Percentiles rank a stretch among this genome's conserved stretches.
phyloP scores from a whole-genome alignment of 805 yeast genomes.

The Saccharomycopsis schoenii region DNA sequence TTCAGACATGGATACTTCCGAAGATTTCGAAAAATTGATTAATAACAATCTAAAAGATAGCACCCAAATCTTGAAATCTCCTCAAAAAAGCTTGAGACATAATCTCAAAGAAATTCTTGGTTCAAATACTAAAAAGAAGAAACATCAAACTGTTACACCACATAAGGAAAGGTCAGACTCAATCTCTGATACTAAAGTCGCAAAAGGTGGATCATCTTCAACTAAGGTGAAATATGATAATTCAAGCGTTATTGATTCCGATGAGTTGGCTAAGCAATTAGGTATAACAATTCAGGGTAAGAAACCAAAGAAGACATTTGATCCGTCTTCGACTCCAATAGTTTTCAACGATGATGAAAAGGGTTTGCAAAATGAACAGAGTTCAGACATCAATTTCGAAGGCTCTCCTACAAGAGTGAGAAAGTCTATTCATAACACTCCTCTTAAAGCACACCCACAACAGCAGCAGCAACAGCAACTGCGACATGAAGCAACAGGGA shows the following conservation, averaged over 20 bases:
- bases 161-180: neutral
- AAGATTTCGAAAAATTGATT: constrained; percentile 11
- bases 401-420: neutral
- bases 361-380: neutral
- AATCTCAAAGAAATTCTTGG: constrained; percentile 3
- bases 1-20: constrained; percentile 8
- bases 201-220: neutral
- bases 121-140: constrained; percentile 1
- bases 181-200: neutral
- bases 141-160: neutral
- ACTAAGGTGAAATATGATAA: neutral
- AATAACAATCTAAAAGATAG: constrained; percentile 15
- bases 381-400: neutral
- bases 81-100: constrained; percentile 7
- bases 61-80: constrained; percentile 14
- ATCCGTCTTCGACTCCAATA: constrained; percentile 1
- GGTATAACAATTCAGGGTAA: constrained; percentile 15
- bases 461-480: neutral
- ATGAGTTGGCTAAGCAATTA: constrained; percentile 11
- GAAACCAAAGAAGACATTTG: constrained; percentile 7
- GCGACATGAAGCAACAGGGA: too few relatives aligned
- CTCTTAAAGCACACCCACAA: neutral
- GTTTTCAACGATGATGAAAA: neutral
- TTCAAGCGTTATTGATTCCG: constrained; percentile 3
- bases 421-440: neutral